These are phyloP conservation scores for Leccinum subrobustum DNA, from an alignment of 1,284 basidiomycete species.

Conservation along the genomic window DNA sequence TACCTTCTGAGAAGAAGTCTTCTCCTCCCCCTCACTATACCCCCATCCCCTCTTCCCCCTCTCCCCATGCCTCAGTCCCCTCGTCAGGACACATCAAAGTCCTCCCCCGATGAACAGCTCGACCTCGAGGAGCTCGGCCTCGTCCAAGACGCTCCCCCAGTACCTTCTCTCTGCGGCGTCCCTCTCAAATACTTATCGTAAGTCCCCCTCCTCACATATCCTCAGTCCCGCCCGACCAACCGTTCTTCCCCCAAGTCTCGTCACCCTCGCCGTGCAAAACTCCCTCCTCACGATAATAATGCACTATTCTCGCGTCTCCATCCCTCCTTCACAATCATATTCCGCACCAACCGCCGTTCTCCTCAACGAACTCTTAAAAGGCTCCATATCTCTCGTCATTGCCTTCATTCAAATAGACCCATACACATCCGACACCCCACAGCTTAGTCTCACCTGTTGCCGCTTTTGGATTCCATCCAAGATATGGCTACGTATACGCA, in stretches of 20 bases:
- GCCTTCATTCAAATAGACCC: constrained; percentile 47
- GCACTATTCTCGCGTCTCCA: constrained; percentile 90
- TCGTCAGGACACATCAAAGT: constrained; percentile 30
- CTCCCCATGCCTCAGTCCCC: constrained; percentile 27
- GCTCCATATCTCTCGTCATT: constrained; percentile 73
- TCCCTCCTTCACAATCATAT: constrained; percentile 74
- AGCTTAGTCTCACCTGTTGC: constrained; percentile 24
- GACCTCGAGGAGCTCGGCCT: constrained; percentile 52
- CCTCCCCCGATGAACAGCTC: constrained; percentile 37
- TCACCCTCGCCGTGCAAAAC: constrained; percentile 93
- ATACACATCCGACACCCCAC: constrained; percentile 30
- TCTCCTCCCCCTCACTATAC: background rate
- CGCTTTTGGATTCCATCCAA: constrained; percentile 36
- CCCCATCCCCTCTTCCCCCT: background rate
- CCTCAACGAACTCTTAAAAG: constrained; percentile 91
- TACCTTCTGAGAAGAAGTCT: background rate
- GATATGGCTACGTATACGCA: constrained; percentile 41
- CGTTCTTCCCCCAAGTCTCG: constrained; percentile 51
- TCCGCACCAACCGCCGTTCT: constrained; percentile 91
- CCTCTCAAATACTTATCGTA: constrained; percentile 82
- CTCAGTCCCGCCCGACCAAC: constrained; percentile 5
- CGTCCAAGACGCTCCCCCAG: constrained; percentile 37
- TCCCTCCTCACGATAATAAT: constrained; percentile 87
- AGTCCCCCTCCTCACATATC: constrained; percentile 34
- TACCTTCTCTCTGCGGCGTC: constrained; percentile 64